Evolutionary conservation across 495 filamentous ascomycete genomes (phyloP), one percentile per base, ranked within the genome.

Genomic region (Polyplosphaeria fusca): DNA sequence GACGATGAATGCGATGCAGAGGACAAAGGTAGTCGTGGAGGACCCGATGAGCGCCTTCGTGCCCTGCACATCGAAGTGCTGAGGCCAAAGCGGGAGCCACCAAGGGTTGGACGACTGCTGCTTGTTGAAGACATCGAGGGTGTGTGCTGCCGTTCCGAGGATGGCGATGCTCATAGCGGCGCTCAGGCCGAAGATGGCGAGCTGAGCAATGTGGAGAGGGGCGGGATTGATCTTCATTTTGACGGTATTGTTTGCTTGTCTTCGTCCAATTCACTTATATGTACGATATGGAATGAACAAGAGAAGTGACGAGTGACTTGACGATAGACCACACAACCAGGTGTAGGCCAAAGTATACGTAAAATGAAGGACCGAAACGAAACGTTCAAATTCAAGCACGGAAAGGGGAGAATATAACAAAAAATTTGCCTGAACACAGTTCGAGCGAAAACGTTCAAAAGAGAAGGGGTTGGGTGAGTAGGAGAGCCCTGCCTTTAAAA

Each of bases 31-130:
- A 0, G 64, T 55, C 0, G 55, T 58, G 2, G 65, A 47, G 13
- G 66, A 52, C 0, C 68, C 71, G 38, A 72, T 58, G n/a, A 71
- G 42, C 12, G 58, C 50, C 40, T 69, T 63, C 12, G 70, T 66
- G 24, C 68, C 68, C 3, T 52, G 20, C 3, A 53, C 54, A 37
- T 71, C 65, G 50, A 73, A 71, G 52, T 71, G 69, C 35, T 67
- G 54, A 1, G 71, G 69, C 69, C 69, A 71, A 14, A 71, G 46
- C 7, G 69, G 69, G 11, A 73, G 49, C 55, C 69, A 70, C 71
- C 71, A 73, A 19, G 62, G 66, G 50, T 73, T 71, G n/a, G 59
- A 58, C 3, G 47, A 46, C 27, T 68, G 66, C 42, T 70, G 37
- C 9, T 53, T 61, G 56, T 68, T 61, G 55, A 60, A 72, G 51